These are phyloP conservation scores for Solanum stenotomum DNA, from an alignment of 257 asterid genomes.

Conservation along the genomic window DNA sequence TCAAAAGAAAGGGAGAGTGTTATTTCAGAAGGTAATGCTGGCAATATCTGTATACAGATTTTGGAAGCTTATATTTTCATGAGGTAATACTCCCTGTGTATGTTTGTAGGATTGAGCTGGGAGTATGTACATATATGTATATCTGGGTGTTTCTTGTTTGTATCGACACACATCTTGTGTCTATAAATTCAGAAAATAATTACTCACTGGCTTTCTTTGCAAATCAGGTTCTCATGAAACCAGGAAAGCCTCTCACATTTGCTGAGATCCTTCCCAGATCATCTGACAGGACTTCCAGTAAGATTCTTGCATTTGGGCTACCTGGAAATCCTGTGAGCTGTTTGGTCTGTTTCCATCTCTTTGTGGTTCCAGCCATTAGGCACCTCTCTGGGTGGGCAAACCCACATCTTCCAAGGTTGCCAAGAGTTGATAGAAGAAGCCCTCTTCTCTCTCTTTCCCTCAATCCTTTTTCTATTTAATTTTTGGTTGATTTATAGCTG, in stretches of 20 bases:
- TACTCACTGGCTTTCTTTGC: background rate
- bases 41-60: background rate
- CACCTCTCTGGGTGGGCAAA: slow-evolving; percentile 81
- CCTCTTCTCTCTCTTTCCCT: background rate
- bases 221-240: slow-evolving; percentile 77
- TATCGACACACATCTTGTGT: background rate
- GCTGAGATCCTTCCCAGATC: slow-evolving; percentile 57
- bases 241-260: slow-evolving; percentile 94
- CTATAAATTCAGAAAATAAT: background rate
- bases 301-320: slow-evolving; percentile 89
- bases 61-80: background rate
- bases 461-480: background rate
- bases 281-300: slow-evolving; percentile 23
- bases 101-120: background rate
- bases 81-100: background rate
- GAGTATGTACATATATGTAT: background rate
- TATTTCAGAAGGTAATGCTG: slow-evolving; percentile 70
- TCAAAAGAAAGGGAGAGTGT: slow-evolving; percentile 58
- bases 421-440: slow-evolving; percentile 8
- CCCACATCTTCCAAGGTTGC: slow-evolving; percentile 81
- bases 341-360: slow-evolving; percentile 87
- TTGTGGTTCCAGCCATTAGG: slow-evolving; percentile 85
- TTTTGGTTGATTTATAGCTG: background rate
- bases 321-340: slow-evolving; percentile 99
- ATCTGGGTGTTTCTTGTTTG: background rate